Evolutionary conservation across 768 basidiomycete genomes (phyloP).

Genomic region (Tylopilus subfusipes): DNA sequence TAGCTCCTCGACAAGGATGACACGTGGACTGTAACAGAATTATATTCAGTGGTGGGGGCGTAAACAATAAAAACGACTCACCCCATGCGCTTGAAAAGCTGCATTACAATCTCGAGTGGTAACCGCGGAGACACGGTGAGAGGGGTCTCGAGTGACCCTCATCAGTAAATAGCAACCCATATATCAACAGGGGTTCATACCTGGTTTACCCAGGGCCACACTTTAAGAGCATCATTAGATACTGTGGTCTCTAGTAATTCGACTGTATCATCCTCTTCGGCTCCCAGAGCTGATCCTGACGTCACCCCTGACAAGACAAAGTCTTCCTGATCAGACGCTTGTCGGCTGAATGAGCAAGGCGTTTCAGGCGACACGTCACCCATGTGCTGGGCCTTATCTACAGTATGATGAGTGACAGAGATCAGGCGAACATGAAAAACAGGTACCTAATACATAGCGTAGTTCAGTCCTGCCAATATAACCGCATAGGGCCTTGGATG

Average conservation of each 20-base stretch:
- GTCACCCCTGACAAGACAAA: constrained; percentile 40
- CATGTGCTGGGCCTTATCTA: constrained; percentile 71
- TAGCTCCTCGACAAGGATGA: constrained; percentile 90
- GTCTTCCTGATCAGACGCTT: constrained; percentile 51
- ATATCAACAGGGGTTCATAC: constrained; percentile 38
- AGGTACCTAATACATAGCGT: constrained; percentile 76
- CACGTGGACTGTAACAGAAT: constrained; percentile 65
- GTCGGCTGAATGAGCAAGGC: constrained; percentile 62
- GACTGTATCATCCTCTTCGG: constrained; percentile 65
- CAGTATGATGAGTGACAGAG: neutral
- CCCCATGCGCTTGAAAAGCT: constrained; percentile 98
- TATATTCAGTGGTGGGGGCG: neutral
- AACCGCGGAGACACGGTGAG: constrained; percentile 89
- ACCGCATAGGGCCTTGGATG: constrained; percentile 63
- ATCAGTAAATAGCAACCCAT: neutral
- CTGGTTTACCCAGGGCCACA: constrained; percentile 95
- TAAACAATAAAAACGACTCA: constrained; percentile 39
- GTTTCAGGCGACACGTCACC: constrained; percentile 62
- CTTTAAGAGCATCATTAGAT: constrained; percentile 54
- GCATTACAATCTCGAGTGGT: constrained; percentile 95
- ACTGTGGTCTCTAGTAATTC: constrained; percentile 62
- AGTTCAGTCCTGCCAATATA: constrained; percentile 88
- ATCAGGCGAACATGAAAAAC: neutral
- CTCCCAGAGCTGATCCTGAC: constrained; percentile 50
- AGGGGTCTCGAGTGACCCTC: constrained; percentile 61